These are phyloP conservation scores for Coelastrella sp. DNA, from an alignment of 139 green algal species.

Conservation along the genomic window DNA sequence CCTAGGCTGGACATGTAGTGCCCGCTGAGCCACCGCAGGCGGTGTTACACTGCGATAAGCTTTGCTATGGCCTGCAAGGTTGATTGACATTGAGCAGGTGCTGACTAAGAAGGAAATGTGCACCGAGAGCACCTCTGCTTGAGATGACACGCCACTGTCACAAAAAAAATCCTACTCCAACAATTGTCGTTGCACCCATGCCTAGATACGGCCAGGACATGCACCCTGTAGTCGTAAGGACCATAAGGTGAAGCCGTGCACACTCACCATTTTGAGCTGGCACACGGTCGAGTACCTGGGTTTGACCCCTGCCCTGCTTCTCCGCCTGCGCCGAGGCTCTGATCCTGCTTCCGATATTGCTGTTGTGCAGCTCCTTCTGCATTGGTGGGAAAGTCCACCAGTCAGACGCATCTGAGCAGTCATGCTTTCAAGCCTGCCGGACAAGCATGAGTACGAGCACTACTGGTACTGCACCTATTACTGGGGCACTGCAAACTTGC, in stretches of 20 bases:
- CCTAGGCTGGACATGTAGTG: background rate
- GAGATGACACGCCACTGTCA: too few relatives aligned
- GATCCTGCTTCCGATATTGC: conserved; percentile 18
- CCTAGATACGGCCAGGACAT: too few relatives aligned
- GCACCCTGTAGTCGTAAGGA: too few relatives aligned
- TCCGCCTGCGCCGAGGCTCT: background rate
- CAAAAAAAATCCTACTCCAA: background rate
- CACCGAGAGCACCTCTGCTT: too few relatives aligned
- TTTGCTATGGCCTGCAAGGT: background rate
- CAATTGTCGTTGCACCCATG: too few relatives aligned
- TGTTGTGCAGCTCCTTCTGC: conserved; percentile 35
- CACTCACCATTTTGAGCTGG: background rate
- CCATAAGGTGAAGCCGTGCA: background rate
- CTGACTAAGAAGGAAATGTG: too few relatives aligned
- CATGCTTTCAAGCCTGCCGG: too few relatives aligned
- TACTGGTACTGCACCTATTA: background rate
- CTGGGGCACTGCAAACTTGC: background rate
- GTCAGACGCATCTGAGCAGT: too few relatives aligned
- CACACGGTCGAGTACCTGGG: conserved; percentile 37
- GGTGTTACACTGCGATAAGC: conserved; percentile 30
- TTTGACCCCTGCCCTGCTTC: conserved; percentile 10
- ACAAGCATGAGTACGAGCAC: too few relatives aligned
- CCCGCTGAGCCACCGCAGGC: background rate
- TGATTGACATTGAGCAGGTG: too few relatives aligned
- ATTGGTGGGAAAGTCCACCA: background rate